These are phyloP conservation scores for Coemansia sp. DNA, from an alignment of 192 early-diverging fungal species.

Conservation along the genomic window DNA sequence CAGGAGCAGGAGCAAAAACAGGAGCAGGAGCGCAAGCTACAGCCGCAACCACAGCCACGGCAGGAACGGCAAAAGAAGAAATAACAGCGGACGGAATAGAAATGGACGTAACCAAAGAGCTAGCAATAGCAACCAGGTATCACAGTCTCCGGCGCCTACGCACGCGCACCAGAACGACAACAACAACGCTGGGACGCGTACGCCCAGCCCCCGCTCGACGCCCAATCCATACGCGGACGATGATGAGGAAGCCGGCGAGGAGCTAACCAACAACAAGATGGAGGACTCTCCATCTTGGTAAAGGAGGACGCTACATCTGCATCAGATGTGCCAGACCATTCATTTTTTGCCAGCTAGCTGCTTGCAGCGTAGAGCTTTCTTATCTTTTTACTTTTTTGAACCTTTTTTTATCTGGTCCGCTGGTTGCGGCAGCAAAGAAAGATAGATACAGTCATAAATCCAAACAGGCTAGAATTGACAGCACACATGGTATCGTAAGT, in stretches of 20 bases:
- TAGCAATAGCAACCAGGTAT: conserved; percentile 6
- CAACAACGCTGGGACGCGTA: conserved; percentile 12
- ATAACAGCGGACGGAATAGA: conserved; percentile 10
- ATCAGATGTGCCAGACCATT: conserved; percentile 6
- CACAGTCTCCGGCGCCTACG: conserved; percentile 2
- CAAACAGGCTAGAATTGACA: not conserved
- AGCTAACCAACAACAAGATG: not conserved
- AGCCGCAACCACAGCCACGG: conserved; percentile 7
- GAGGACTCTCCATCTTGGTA: not conserved
- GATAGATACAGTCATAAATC: not conserved
- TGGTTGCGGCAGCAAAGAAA: not conserved
- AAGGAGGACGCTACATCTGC: not conserved
- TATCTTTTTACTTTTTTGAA: not conserved
- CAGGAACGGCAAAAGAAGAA: conserved; percentile 9
- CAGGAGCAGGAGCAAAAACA: not conserved
- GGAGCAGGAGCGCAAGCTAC: not conserved
- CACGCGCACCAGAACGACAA: not conserved
- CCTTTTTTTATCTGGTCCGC: not conserved
- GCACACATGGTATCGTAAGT: not conserved
- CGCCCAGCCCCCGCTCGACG: conserved; percentile 42
- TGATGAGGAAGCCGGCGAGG: conserved; percentile 14
- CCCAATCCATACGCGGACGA: conserved; percentile 4
- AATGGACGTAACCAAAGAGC: not conserved
- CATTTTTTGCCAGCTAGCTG: conserved; percentile 3
- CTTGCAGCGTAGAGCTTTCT: not conserved